Evolutionary conservation across 2,329 filamentous ascomycete species (phyloP).

Genomic region (Talaromyces piceae): DNA sequence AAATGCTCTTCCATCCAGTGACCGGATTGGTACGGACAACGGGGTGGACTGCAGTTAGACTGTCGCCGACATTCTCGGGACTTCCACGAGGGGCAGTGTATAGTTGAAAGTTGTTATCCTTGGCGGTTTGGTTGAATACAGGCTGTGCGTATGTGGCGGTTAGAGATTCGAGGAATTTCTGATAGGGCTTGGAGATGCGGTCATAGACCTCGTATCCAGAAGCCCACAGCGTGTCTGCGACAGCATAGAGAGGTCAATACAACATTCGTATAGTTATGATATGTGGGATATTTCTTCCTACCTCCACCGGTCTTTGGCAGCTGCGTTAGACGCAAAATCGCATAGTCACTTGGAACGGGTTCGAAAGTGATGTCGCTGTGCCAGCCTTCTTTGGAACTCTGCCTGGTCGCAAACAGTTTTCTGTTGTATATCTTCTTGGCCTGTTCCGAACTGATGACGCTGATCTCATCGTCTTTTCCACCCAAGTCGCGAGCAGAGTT

Average conservation of each 20-base stretch:
- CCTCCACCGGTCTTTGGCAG: slow-evolving; percentile 38
- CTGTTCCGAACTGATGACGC: slow-evolving; percentile 40
- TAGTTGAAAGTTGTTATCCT: slow-evolving; percentile 23
- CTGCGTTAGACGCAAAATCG: slow-evolving; percentile 38
- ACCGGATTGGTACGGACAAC: slow-evolving; percentile 48
- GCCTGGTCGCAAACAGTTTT: slow-evolving; percentile 27
- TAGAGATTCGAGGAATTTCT: slow-evolving; percentile 24
- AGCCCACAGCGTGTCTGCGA: slow-evolving; percentile 39
- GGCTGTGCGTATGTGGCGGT: slow-evolving; percentile 30
- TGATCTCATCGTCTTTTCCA: slow-evolving; percentile 43
- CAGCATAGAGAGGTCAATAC: background rate
- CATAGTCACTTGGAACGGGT: slow-evolving; percentile 41
- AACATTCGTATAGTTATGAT: background rate
- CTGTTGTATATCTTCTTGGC: slow-evolving; percentile 43
- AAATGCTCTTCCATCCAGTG: slow-evolving; percentile 34
- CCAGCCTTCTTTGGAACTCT: slow-evolving; percentile 34
- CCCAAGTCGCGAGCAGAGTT: slow-evolving; percentile 44
- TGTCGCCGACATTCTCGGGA: slow-evolving; percentile 50
- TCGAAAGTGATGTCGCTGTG: slow-evolving; percentile 47
- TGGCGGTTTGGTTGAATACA: slow-evolving; percentile 24
- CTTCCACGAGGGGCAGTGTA: slow-evolving; percentile 37
- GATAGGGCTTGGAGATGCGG: slow-evolving; percentile 32
- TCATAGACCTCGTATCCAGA: slow-evolving; percentile 39
- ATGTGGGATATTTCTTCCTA: slow-evolving; percentile 4
- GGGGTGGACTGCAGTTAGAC: slow-evolving; percentile 41